Base-by-base conservation (phyloP, 768 basidiomycete genomes). In the Hirschioporus abietinus region DNA sequence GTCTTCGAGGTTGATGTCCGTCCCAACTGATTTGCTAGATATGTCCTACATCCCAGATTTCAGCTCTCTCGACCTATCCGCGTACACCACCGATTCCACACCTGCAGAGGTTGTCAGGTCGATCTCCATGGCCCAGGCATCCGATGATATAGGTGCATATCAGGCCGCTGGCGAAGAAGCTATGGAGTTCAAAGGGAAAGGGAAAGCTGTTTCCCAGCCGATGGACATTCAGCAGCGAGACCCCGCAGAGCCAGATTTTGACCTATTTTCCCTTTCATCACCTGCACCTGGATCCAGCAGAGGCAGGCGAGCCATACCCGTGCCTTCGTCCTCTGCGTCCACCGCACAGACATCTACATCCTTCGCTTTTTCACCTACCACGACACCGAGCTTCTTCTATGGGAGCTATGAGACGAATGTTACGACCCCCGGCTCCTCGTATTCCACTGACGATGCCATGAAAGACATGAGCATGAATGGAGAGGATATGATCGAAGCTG, bases 151-250 rank as follows among this genome's bases (percentile, higher is more conserved):
- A 25, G 24, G 60, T 24, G 60, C 24, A 34, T 34, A 61, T 17
- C 12, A 25, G 9, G 17, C 6, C 60, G 10, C 17, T 34, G 23
- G 18, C 24, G 60, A 61, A 5, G 60, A 25, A 25, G 5, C 25
- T 25, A 23, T 25, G 35, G 35, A 27, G 63, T 66, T 71, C 24
- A 69, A 72, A 24, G 79, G 72, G 70, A 88, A 89, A 74, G 87
- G 88, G 64, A 88, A 89, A 75, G 79, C 76, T 57, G 78, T 81
- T 59, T 81, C 85, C 26, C 81, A 78, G 70, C 86, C 87, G 23
- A 72, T 88, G 74, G 79, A 83, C 66, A 86, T 88, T 67, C 76
- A 74, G 35, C 58, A 70, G 36, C 76, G 75, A 52, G 68, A 71
- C 65, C 66, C 74, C 58, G 65, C 77, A 24, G 71, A 78, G 60